Conservation (phyloP, 1,284 basidiomycete species). For the Meira miltonrushii region DNA sequence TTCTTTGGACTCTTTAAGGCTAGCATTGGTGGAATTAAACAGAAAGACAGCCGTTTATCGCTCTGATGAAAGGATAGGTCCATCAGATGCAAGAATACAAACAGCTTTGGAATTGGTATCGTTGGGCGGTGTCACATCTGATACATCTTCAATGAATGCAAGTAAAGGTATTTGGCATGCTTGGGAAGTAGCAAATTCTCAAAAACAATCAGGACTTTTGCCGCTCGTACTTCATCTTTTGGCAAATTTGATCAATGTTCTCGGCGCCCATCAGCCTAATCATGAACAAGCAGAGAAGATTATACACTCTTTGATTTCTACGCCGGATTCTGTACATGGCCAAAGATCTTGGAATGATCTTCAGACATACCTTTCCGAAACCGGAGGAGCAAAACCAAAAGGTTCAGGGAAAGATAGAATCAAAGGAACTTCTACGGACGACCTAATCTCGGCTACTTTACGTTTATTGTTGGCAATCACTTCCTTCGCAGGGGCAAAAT, state of each 20-base stretch:
- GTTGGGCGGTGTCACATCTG: neutral
- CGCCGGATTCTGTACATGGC: neutral
- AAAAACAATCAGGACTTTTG: conserved; percentile 21
- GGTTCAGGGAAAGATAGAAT: conserved; percentile 15
- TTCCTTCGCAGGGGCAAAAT: conserved; percentile 33
- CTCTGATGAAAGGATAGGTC: neutral
- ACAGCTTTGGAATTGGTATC: neutral
- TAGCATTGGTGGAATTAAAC: neutral
- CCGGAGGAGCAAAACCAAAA: conserved; percentile 13
- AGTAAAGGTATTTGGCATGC: conserved; percentile 18
- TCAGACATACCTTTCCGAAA: conserved; percentile 32
- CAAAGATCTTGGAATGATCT: conserved; percentile 25
- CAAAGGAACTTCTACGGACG: conserved; percentile 15
- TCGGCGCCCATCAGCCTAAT: conserved; percentile 40
- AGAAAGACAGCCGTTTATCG: neutral
- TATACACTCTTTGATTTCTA: conserved; percentile 27
- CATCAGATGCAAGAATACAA: conserved; percentile 1
- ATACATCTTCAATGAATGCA: no score
- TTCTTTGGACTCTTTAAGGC: conserved; percentile 2
- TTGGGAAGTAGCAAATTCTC: conserved; percentile 19
- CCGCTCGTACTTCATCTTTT: conserved; percentile 38
- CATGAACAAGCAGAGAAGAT: conserved; percentile 37
- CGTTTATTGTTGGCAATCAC: conserved; percentile 32
- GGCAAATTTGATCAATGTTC: conserved; percentile 37
- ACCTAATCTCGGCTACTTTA: conserved; percentile 27